Conservation (phyloP, 805 yeast genomes). For the Saccharomyces kudriavzevii region DNA sequence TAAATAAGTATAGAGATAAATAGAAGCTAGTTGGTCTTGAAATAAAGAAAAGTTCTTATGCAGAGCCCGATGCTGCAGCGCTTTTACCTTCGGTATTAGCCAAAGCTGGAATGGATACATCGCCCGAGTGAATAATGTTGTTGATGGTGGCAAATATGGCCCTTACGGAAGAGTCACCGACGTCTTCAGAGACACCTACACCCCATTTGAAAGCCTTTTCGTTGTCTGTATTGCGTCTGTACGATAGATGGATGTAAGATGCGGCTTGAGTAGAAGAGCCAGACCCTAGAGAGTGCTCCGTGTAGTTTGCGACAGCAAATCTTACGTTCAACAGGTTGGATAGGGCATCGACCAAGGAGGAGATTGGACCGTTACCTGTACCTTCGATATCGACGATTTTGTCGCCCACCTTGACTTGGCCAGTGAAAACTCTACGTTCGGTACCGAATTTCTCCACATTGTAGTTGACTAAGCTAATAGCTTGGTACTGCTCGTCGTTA, state of each 20-base stretch:
- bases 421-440: conserved; percentile 37
- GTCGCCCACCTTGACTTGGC: conserved; percentile 35
- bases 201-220: conserved; percentile 61
- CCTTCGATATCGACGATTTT: conserved; percentile 38
- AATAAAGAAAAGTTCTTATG: background rate
- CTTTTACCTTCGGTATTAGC: background rate
- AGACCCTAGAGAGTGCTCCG: conserved; percentile 66
- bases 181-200: conserved; percentile 86
- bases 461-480: conserved; percentile 35
- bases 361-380: conserved; percentile 72
- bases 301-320: conserved; percentile 57
- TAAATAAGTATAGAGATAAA: conserved; percentile 1
- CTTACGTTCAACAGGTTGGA: conserved; percentile 42
- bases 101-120: conserved; percentile 13
- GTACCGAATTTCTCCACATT: conserved; percentile 33
- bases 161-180: conserved; percentile 72
- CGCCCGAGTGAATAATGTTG: conserved; percentile 22
- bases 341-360: conserved; percentile 61
- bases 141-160: conserved; percentile 58
- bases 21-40: background rate
- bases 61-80: conserved; percentile 14
- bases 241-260: conserved; percentile 55
- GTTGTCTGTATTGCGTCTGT: conserved; percentile 36
- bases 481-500: conserved; percentile 28
- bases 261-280: conserved; percentile 71